phyloP scores from a whole-genome alignment of 108 stramenopile species.

The Poteriospumella lacustris region DNA sequence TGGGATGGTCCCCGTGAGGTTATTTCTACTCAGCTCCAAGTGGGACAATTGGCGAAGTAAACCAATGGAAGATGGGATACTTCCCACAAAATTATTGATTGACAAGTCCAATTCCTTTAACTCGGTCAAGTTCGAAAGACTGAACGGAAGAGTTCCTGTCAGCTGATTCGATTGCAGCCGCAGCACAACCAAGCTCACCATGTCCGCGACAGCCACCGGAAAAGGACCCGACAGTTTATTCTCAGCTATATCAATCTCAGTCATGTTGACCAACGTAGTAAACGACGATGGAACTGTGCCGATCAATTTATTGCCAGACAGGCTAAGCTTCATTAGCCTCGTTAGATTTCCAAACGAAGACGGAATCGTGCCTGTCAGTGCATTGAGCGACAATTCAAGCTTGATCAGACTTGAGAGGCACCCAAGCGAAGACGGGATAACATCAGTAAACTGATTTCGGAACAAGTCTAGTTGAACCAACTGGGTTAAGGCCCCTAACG shows the following conservation, averaged over 20 bases:
- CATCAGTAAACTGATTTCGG: background rate
- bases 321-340: background rate
- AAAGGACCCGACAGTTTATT: background rate
- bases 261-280: background rate
- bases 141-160: background rate
- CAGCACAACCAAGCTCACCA: background rate
- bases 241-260: background rate
- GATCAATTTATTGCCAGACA: background rate
- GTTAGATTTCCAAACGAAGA: background rate
- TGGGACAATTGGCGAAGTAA: too few species aligned
- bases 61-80: constrained; percentile 3
- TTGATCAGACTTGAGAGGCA: background rate
- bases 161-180: background rate
- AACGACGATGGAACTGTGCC: background rate
- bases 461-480: too few species aligned
- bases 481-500: too few species aligned
- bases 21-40: background rate
- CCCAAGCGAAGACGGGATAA: background rate
- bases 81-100: background rate
- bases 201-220: too few species aligned
- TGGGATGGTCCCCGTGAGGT: background rate
- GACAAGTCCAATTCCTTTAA: background rate
- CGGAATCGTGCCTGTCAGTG: background rate
- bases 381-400: background rate
- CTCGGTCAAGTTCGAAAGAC: background rate